Percentiles rank a stretch among this genome's conserved stretches.
Evolutionary conservation across 1,139 yeast genomes (phyloP).

Genomic region (Magnusiomyces fungicola): DNA sequence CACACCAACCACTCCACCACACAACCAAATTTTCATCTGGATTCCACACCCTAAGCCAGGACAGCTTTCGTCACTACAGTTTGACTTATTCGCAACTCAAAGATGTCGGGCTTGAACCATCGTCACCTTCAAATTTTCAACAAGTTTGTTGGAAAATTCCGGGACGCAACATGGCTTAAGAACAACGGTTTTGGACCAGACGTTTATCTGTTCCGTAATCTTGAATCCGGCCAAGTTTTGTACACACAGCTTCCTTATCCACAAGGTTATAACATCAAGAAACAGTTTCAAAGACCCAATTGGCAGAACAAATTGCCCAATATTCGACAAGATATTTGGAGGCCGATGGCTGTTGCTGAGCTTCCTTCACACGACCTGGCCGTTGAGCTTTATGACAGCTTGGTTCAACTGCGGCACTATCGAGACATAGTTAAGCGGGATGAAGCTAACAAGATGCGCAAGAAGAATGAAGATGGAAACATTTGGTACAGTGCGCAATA

Average conservation of each 20-base stretch:
- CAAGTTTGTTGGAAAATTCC: conserved; percentile 23
- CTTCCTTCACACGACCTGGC: conserved; percentile 60
- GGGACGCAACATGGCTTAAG: conserved; percentile 41
- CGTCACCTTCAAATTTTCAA: not conserved
- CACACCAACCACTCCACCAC: not conserved
- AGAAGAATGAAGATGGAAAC: conserved; percentile 68
- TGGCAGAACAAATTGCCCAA: conserved; percentile 82
- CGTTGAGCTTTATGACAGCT: conserved; percentile 63
- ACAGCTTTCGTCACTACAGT: not conserved
- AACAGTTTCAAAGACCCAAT: conserved; percentile 63
- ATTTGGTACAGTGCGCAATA: conserved; percentile 78
- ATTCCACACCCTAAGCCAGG: not conserved
- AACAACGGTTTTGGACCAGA: conserved; percentile 65
- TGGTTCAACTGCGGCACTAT: conserved; percentile 63
- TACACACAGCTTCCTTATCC: conserved; percentile 68
- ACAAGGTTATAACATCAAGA: conserved; percentile 63
- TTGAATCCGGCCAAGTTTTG: conserved; percentile 82
- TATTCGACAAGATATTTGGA: conserved; percentile 79
- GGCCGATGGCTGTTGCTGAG: conserved; percentile 80
- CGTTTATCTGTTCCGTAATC: conserved; percentile 72
- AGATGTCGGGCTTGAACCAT: conserved; percentile 3
- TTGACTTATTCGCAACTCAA: not conserved
- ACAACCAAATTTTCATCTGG: not conserved
- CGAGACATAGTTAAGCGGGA: conserved; percentile 56
- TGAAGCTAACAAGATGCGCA: conserved; percentile 62